These are phyloP conservation scores for Hanseniaspora mollemarum DNA, from an alignment of 805 yeast species.

Conservation along the genomic window DNA sequence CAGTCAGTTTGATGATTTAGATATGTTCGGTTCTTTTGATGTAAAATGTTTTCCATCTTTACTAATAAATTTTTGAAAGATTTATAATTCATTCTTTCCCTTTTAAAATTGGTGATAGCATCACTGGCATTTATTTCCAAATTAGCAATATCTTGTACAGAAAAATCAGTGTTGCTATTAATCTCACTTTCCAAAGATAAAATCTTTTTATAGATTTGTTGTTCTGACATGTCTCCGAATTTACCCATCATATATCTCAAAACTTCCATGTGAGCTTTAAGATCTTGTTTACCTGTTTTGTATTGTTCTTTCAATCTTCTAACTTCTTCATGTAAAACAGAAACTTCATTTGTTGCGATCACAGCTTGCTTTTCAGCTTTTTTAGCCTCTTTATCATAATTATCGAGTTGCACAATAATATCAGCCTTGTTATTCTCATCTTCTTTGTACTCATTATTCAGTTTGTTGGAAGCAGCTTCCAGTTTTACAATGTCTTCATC, in stretches of 20 bases:
- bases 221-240: conserved; percentile 7
- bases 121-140: conserved; percentile 21
- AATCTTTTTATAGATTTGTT: conserved; percentile 5
- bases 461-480: conserved; percentile 13
- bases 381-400: not conserved
- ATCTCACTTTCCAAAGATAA: conserved; percentile 14
- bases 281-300: conserved; percentile 26
- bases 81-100: conserved; percentile 18
- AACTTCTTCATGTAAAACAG: conserved; percentile 21
- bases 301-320: conserved; percentile 25
- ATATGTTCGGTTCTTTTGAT: conserved; percentile 12
- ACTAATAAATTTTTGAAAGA: not conserved
- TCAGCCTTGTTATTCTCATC: conserved; percentile 15
- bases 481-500: conserved; percentile 20
- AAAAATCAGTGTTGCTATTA: conserved; percentile 17
- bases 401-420: not conserved
- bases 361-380: conserved; percentile 20
- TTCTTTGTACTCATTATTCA: conserved; percentile 18
- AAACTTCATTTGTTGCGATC: conserved; percentile 17
- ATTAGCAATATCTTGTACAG: conserved; percentile 18
- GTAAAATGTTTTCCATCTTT: conserved; percentile 1
- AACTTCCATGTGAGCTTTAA: conserved; percentile 6
- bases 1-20: conserved; percentile 9
- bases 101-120: conserved; percentile 19
- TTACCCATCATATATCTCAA: not conserved